Evolutionary conservation across 352 stramenopile genomes (phyloP), one percentile per base, ranked within the genome.

Genomic region (Elongisporangium undulatum): DNA sequence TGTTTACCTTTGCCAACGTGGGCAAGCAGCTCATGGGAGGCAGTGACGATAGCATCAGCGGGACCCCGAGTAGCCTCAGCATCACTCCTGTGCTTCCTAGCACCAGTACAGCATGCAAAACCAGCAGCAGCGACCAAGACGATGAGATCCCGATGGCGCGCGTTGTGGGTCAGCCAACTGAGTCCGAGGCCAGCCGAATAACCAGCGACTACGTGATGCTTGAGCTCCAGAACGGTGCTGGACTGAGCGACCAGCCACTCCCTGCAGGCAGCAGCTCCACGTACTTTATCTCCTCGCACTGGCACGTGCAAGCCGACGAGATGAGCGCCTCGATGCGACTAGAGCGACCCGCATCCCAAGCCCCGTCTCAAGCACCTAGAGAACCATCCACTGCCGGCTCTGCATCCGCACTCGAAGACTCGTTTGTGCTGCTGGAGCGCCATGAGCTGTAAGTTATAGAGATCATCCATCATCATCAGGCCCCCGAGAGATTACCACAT

Each of bases 201-300:
- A 75, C 75, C 53, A 89, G 75, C 52, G 83, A 90, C 61, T 92
- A 92, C 61, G 83, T 92, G 50, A 89, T 90, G 81, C 75, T 94
- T 45, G 81, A 94, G 62, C 73, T 90, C 20, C 79, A 91, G 61
- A 79, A 84, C 20, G 77, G 80, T 17, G 78, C 79, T 0, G 84
- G 81, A 3, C 58, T 92, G 2, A 67, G 67, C 20, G 76, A 81
- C 53, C 57, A 62, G 3, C 49, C 57, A 17, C 54, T 61, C 49
- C 56, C 63, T 9, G 64, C 68, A 4, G 69, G 51, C 34, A 23
- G 63, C 4, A 77, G 69, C 50, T 91, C 84, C 24, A 90, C 79
- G 23, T 94, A 87, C 61, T 94, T 94, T 61, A 87, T 94, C 55
- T 92, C 85, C 6, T 87, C 85, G 26, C 82, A 71, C 26, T 94